Evolutionary conservation across 2,329 filamentous ascomycete genomes (phyloP).

Genomic region (Xylaria arbuscula): DNA sequence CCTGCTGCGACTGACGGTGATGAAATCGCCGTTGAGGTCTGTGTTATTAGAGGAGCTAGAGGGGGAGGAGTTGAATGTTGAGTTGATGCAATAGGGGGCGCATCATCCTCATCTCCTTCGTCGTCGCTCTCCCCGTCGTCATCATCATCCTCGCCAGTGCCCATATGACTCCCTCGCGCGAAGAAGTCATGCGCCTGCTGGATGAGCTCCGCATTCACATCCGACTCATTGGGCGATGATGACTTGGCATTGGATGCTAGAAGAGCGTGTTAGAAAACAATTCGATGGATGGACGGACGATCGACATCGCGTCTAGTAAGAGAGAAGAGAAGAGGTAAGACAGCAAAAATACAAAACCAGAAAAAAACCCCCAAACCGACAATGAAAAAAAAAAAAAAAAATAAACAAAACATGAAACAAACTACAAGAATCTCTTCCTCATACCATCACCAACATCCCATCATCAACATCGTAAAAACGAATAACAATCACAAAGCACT

Average conservation of each 20-base stretch:
- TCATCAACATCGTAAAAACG: not conserved
- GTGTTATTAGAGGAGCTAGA: not conserved
- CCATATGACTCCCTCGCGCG: conserved; percentile 13
- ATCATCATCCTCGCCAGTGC: not conserved
- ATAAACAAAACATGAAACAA: not conserved
- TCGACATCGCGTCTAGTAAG: too few relatives aligned
- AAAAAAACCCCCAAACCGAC: not conserved
- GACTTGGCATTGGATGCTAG: conserved; percentile 12
- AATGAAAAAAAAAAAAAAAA: not conserved
- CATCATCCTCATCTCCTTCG: conserved; percentile 1
- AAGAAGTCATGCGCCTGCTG: conserved; percentile 32
- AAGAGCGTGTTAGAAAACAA: conserved; percentile 7
- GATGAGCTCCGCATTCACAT: conserved; percentile 32
- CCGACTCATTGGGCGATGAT: conserved; percentile 12
- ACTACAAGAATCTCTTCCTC: not conserved
- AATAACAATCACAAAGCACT: conserved; percentile 14
- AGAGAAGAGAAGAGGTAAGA: not conserved
- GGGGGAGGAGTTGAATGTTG: not conserved
- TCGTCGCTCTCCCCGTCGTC: not conserved
- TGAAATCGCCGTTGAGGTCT: not conserved
- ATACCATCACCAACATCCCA: not conserved
- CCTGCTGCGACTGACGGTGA: not conserved
- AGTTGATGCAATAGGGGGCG: not conserved
- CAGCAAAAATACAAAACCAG: not conserved
- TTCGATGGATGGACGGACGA: not conserved